phyloP scores from a whole-genome alignment of 1,284 basidiomycete species.

The Apiotrichum porosum region DNA sequence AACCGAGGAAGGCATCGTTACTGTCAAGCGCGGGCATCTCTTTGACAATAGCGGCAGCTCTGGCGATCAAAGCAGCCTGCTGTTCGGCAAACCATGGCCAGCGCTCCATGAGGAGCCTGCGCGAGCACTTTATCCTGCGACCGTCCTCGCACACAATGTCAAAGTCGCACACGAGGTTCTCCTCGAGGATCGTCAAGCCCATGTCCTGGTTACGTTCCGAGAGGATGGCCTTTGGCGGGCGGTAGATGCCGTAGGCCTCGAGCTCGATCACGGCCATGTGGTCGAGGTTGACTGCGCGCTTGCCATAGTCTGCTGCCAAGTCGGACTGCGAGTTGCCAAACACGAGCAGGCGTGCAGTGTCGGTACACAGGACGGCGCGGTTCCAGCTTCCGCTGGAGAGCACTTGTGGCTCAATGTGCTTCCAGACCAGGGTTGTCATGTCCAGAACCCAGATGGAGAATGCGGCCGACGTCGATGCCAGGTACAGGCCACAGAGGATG shows the following conservation, averaged over 20 bases:
- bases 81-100: conserved; percentile 92
- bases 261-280: conserved; percentile 85
- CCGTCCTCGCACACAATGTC: conserved; percentile 88
- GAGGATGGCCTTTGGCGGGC: conserved; percentile 67
- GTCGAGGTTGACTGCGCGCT: conserved; percentile 81
- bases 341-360: conserved; percentile 72
- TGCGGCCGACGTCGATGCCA: conserved; percentile 66
- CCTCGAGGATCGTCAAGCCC: conserved; percentile 71
- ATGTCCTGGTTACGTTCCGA: conserved; percentile 60
- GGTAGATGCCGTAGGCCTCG: conserved; percentile 89
- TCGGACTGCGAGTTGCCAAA: conserved; percentile 83
- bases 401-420: conserved; percentile 73
- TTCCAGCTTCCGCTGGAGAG: conserved; percentile 80
- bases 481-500: conserved; percentile 82
- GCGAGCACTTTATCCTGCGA: conserved; percentile 71
- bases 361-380: conserved; percentile 73
- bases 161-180: conserved; percentile 73
- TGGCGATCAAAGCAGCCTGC: conserved; percentile 43
- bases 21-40: conserved; percentile 31
- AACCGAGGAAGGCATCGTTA: conserved; percentile 35
- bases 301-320: conserved; percentile 85
- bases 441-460: conserved; percentile 89
- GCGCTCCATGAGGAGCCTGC: conserved; percentile 72
- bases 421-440: conserved; percentile 72
- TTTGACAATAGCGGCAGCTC: conserved; percentile 19